A percentile compares a stretch with the other conserved stretches of the same genome.
These are phyloP conservation scores for Septoria linicola DNA, from an alignment of 2,329 filamentous ascomycete species.

Conservation along the genomic window DNA sequence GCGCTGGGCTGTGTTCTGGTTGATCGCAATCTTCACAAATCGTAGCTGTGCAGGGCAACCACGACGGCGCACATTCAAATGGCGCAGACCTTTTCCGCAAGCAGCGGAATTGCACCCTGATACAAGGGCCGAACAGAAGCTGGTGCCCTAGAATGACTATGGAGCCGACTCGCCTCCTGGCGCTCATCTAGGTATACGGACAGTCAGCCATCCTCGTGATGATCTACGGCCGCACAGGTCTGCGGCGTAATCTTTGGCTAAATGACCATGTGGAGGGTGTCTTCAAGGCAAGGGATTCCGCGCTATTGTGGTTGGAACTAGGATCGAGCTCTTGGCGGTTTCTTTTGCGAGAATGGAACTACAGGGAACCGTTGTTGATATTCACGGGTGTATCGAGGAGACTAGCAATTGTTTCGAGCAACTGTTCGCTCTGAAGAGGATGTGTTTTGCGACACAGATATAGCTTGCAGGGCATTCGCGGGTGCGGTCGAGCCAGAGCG, in stretches of 20 bases:
- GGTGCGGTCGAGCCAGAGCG: no score
- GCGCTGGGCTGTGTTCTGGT: no score
- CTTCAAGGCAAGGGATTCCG: not conserved
- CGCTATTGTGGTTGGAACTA: slow-evolving; percentile 12
- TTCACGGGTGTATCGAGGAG: no score
- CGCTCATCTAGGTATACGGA: not conserved
- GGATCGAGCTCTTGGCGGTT: slow-evolving; percentile 4
- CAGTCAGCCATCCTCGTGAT: not conserved
- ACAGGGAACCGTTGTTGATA: no score
- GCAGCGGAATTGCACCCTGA: not conserved
- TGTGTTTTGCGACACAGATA: no score
- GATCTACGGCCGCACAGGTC: not conserved
- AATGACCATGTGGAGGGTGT: slow-evolving; percentile 7
- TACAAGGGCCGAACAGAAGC: not conserved
- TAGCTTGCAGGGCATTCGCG: no score
- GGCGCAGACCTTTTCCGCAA: not conserved
- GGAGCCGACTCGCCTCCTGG: not conserved
- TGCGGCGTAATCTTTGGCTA: slow-evolving; percentile 10
- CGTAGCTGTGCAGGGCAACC: not conserved
- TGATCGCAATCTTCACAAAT: no score
- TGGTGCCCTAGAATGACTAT: slow-evolving; percentile 2
- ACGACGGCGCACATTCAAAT: not conserved
- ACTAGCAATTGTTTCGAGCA: no score
- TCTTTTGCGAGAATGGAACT: no score
- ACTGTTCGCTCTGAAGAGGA: no score